Conservation (phyloP, 2,329 filamentous ascomycete genomes). For the Hypoxylon sp. region DNA sequence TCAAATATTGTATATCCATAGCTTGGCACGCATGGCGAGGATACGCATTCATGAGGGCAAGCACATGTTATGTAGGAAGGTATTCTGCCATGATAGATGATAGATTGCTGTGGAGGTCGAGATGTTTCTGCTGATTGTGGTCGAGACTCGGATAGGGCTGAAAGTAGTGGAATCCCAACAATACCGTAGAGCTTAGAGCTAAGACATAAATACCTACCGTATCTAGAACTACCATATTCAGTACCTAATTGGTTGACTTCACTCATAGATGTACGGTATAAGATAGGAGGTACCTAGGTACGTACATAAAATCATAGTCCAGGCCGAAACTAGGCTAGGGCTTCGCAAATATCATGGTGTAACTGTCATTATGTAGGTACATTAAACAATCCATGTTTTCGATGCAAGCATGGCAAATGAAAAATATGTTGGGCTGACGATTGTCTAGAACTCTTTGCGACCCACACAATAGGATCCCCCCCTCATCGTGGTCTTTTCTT, state of each 20-base stretch:
- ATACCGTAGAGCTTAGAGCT: not conserved
- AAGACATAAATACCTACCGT: not conserved
- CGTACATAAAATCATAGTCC: not conserved
- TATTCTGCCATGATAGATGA: constrained; percentile 7
- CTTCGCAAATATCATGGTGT: constrained; percentile 3
- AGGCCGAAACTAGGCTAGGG: not conserved
- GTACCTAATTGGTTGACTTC: not conserved
- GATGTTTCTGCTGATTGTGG: constrained; percentile 10
- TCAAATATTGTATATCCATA: constrained; percentile 1
- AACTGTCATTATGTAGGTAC: constrained; percentile 19
- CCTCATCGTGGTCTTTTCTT: constrained; percentile 22
- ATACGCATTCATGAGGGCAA: constrained; percentile 5
- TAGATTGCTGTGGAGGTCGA: constrained; percentile 19
- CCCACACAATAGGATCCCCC: constrained; percentile 35
- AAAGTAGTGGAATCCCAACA: not conserved
- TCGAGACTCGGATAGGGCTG: constrained; percentile 5
- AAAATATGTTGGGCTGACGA: constrained; percentile 29
- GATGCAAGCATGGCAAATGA: constrained; percentile 30
- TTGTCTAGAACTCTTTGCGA: constrained; percentile 42
- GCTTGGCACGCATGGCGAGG: constrained; percentile 12
- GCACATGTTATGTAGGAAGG: constrained; percentile 21
- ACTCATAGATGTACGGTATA: not conserved
- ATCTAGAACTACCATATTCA: not conserved
- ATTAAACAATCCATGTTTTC: constrained; percentile 26
- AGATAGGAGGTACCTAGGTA: not conserved